Conservation (phyloP, 768 basidiomycete species). For the Panaeolus papilionaceus region DNA sequence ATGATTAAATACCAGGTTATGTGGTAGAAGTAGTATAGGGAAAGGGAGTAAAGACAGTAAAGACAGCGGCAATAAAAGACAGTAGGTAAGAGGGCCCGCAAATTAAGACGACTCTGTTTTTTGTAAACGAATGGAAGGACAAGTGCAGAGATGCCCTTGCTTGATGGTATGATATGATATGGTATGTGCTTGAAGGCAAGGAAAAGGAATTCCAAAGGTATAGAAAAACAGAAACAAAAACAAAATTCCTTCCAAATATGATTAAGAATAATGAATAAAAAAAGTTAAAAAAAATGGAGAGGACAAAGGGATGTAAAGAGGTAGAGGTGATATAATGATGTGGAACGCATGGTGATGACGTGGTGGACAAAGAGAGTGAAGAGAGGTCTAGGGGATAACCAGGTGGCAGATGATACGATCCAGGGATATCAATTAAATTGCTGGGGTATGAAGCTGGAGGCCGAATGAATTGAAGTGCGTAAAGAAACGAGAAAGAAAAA, state of each 20-base stretch:
- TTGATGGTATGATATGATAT: background rate
- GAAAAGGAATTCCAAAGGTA: conserved; percentile 1
- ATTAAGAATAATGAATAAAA: conserved; percentile 7
- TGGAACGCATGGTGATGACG: conserved; percentile 4
- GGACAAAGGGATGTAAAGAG: background rate
- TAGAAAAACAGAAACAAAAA: conserved; percentile 6
- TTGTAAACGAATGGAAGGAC: background rate
- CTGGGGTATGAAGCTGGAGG: conserved; percentile 6
- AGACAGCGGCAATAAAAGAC: background rate
- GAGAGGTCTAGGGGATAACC: background rate
- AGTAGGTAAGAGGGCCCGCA: background rate
- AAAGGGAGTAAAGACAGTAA: conserved; percentile 4
- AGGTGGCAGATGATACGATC: background rate
- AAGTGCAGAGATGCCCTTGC: background rate
- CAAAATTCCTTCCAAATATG: conserved; percentile 1
- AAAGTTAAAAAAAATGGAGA: background rate
- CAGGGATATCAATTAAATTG: conserved; percentile 8
- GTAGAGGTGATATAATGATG: background rate
- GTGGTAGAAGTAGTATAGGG: background rate
- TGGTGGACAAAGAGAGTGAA: background rate
- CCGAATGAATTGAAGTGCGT: background rate
- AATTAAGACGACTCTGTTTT: background rate
- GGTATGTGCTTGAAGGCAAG: background rate
- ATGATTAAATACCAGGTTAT: background rate
- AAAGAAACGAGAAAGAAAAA: background rate